Evolutionary conservation across 371 early-diverging fungal species (phyloP), one percentile per base, ranked within the genome.

Genomic region (Rhizopus delemar): DNA sequence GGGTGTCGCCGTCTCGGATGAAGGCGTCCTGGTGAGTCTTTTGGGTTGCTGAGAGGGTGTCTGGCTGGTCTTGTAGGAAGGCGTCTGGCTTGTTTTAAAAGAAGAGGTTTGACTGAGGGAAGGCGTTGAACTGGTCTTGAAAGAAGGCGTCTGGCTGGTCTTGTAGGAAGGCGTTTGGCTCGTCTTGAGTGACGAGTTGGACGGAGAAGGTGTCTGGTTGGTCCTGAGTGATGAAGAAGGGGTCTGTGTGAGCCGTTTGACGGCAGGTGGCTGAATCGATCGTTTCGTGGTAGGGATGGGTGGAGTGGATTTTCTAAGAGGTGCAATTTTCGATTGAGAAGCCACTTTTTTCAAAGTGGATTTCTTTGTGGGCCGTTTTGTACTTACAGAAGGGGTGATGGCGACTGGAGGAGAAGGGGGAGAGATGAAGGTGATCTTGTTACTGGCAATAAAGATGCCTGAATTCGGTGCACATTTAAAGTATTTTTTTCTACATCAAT

Each of bases 361-460:
- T 39, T 41, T 54, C 31, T 54, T 54, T 8, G 34, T 4, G 1
- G 31, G 7, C 16, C 46, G 46, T 16, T 45, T 45, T 15, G 57
- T 31, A 2, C 51, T 49, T 38, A 41, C 51, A 6, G 61, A 56
- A 2, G 46, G 32, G 7, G 56, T 53, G 38, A 36, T 41, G 31
- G 50, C 15, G 3, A 41, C 31, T 7, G 43, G 22, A 15, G 66
- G 50, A 6, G 63, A 9, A 4, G 56, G 41, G 12, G 64, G 51
- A 9, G 61, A 35, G 12, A 74, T 61, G 15, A 74, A 66, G 11
- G 71, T 70, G 8, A 89, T 68, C 61, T 88, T 89, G 13, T 81
- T 78, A 4, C 83, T 78, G 22, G 81, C 71, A 34, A 90, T 79
- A 71, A 92, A 92, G 29, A 92, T 71, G 34, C 91, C 92, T 11